These are phyloP conservation scores for Leishmania amazonensis DNA, from an alignment of 208 protist species.

Conservation along the genomic window DNA sequence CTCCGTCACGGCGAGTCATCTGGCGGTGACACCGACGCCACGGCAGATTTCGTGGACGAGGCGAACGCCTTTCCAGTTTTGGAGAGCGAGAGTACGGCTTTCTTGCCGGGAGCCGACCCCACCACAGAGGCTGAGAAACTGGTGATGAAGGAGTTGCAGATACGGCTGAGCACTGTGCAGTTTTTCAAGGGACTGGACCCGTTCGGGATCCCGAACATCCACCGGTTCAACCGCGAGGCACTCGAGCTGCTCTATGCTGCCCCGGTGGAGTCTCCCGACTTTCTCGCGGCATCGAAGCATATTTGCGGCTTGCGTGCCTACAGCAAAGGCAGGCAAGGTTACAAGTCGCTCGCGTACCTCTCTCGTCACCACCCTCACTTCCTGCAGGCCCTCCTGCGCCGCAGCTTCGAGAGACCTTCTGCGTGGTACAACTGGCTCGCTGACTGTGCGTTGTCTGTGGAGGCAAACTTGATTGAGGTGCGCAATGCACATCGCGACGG, in stretches of 20 bases:
- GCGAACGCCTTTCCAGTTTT: background rate
- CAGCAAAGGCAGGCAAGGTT: slow-evolving; percentile 50
- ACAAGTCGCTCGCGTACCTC: slow-evolving; percentile 49
- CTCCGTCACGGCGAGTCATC: background rate
- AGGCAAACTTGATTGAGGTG: slow-evolving; percentile 40
- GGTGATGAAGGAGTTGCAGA: slow-evolving; percentile 34
- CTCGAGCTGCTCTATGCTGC: slow-evolving; percentile 47
- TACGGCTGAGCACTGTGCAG: slow-evolving; percentile 25
- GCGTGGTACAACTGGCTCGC: slow-evolving; percentile 54
- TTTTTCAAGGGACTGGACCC: slow-evolving; percentile 55
- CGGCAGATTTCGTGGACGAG: background rate
- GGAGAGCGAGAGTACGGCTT: background rate
- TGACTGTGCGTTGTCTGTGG: slow-evolving; percentile 32
- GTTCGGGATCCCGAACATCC: slow-evolving; percentile 69
- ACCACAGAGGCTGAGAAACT: slow-evolving; percentile 22
- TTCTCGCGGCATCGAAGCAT: slow-evolving; percentile 30
- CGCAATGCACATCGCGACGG: slow-evolving; percentile 22
- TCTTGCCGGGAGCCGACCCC: background rate
- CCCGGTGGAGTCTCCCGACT: slow-evolving; percentile 41
- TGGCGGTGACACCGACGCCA: background rate
- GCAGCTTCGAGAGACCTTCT: slow-evolving; percentile 37
- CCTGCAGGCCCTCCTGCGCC: slow-evolving; percentile 48
- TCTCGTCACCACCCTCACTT: slow-evolving; percentile 48
- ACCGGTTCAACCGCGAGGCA: slow-evolving; percentile 24
- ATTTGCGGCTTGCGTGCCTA: slow-evolving; percentile 42